phyloP scores from a whole-genome alignment of 148 eudicot species.

The Silene conica region DNA sequence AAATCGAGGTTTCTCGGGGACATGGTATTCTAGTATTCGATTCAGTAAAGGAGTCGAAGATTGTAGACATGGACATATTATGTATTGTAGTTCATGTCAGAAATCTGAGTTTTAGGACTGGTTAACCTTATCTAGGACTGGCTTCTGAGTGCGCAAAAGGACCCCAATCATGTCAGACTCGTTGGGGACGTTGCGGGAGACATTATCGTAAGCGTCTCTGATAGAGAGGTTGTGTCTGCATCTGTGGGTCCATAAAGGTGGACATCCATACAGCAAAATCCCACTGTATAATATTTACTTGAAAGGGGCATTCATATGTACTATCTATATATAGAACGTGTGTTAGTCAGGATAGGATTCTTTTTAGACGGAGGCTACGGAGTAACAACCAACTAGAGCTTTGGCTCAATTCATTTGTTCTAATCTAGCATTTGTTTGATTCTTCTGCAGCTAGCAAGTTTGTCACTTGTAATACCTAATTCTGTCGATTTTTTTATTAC shows the following conservation, averaged over 20 bases:
- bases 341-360: constrained; percentile 18
- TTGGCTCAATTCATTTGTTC: constrained; percentile 1
- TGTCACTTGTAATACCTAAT: background rate
- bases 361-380: background rate
- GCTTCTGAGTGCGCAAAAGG: constrained; percentile 17
- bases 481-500: background rate
- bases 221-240: constrained; percentile 6
- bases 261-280: constrained; percentile 27
- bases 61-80: background rate
- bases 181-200: background rate
- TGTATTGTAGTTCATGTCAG: constrained; percentile 20
- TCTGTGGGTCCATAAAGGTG: constrained; percentile 21
- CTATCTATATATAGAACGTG: constrained; percentile 19
- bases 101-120: constrained; percentile 23
- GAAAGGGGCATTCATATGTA: constrained; percentile 26
- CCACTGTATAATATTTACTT: constrained; percentile 18
- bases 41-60: constrained; percentile 20
- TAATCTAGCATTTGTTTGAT: background rate
- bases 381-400: background rate
- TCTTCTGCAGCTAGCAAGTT: background rate
- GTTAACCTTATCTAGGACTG: constrained; percentile 17
- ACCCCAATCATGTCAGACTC: background rate
- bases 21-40: background rate
- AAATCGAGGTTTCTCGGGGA: constrained; percentile 15
- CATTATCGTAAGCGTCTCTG: constrained; percentile 15